phyloP scores from a whole-genome alignment of 345 rosid species.

The Murraya koenigii region DNA sequence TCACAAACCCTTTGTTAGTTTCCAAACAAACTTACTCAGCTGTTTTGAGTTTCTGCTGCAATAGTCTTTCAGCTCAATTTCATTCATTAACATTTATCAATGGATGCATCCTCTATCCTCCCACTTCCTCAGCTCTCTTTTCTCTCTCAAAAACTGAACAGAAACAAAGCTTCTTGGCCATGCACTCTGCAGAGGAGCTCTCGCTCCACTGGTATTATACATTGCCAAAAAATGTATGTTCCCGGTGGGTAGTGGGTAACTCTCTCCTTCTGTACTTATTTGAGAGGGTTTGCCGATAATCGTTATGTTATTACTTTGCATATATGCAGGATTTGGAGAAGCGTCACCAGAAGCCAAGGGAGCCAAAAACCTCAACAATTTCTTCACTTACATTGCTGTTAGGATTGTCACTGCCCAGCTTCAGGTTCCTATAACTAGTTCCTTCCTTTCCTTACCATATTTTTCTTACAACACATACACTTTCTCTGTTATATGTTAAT shows the following conservation, averaged over 20 bases:
- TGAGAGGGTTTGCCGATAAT: neutral
- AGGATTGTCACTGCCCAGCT: conserved; percentile 77
- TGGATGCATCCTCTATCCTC: conserved; percentile 30
- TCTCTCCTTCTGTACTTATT: neutral
- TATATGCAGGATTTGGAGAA: conserved; percentile 63
- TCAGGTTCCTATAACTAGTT: conserved; percentile 39
- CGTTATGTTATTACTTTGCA: neutral
- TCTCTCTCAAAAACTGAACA: conserved; percentile 18
- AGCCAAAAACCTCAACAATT: conserved; percentile 68
- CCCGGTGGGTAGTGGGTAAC: conserved; percentile 39
- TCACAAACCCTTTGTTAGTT: neutral
- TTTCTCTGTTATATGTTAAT: neutral
- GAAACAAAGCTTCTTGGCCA: conserved; percentile 18
- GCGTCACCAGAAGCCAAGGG: conserved; percentile 92
- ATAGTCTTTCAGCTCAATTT: neutral
- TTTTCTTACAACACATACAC: neutral
- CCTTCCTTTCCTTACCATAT: neutral
- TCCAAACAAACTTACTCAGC: neutral
- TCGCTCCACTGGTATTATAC: conserved; percentile 22
- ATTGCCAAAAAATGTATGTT: conserved; percentile 64
- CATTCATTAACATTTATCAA: neutral
- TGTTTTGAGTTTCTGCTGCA: no score
- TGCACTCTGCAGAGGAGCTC: conserved; percentile 18
- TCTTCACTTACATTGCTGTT: conserved; percentile 74
- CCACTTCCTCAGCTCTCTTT: conserved; percentile 28